phyloP scores from a whole-genome alignment of 805 yeast species.

The Candida tibetensis region DNA sequence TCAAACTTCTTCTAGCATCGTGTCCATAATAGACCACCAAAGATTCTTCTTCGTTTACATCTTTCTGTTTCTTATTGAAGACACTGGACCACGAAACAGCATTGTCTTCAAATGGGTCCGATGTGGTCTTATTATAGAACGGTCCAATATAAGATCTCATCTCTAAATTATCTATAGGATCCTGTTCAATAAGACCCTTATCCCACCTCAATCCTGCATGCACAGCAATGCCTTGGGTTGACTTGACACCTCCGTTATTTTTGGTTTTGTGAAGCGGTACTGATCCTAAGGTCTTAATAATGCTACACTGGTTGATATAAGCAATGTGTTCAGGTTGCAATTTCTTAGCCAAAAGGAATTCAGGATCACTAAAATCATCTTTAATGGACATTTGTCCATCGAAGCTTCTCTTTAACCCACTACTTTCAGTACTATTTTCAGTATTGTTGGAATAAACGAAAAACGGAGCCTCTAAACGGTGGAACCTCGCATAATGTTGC shows the following conservation, averaged over 20 bases:
- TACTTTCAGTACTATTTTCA: neutral
- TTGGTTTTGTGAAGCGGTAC: slow-evolving; percentile 43
- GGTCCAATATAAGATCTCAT: slow-evolving; percentile 71
- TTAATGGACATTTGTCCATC: neutral
- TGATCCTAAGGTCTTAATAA: slow-evolving; percentile 60
- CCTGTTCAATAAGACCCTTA: slow-evolving; percentile 52
- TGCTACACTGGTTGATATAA: slow-evolving; percentile 61
- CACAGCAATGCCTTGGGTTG: slow-evolving; percentile 53
- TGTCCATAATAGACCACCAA: slow-evolving; percentile 77
- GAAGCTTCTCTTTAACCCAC: no score
- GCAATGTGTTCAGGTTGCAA: slow-evolving; percentile 59
- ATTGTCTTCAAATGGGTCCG: slow-evolving; percentile 34
- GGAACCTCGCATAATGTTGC: slow-evolving; percentile 60
- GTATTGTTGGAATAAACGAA: slow-evolving; percentile 14
- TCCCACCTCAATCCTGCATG: slow-evolving; percentile 85
- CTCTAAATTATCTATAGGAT: slow-evolving; percentile 60
- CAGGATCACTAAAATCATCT: slow-evolving; percentile 33
- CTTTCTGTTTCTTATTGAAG: slow-evolving; percentile 48
- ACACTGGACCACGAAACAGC: slow-evolving; percentile 56
- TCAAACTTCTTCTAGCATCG: slow-evolving; percentile 77
- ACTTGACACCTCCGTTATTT: slow-evolving; percentile 27
- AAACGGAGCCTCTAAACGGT: slow-evolving; percentile 41
- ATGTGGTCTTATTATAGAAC: slow-evolving; percentile 55
- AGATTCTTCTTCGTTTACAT: slow-evolving; percentile 27
- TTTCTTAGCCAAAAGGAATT: slow-evolving; percentile 47